These are phyloP conservation scores for Podospora pseudoanserina DNA, from an alignment of 495 filamentous ascomycete genomes.

Conservation along the genomic window DNA sequence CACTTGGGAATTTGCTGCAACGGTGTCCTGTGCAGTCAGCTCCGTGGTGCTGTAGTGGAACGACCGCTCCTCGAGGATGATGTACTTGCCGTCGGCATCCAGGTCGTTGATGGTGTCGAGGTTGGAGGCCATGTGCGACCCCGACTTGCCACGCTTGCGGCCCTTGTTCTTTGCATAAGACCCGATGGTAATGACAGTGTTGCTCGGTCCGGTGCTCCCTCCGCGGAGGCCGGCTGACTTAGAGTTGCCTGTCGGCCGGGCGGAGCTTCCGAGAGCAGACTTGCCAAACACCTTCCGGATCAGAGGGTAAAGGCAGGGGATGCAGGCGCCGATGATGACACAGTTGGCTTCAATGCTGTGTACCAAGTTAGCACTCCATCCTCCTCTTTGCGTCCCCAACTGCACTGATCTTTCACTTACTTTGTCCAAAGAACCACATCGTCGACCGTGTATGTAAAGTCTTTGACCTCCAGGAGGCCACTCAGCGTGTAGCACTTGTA, in stretches of 20 bases:
- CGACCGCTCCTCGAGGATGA: conserved; percentile 22
- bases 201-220: conserved; percentile 5
- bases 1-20: background rate
- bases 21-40: background rate
- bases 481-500: conserved; percentile 27
- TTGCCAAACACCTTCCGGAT: conserved; percentile 22
- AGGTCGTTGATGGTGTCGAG: conserved; percentile 20
- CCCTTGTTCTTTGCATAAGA: conserved; percentile 22
- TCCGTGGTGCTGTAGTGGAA: conserved; percentile 20
- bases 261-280: conserved; percentile 14
- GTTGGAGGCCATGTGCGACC: conserved; percentile 6
- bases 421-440: conserved; percentile 29
- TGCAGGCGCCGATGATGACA: conserved; percentile 27
- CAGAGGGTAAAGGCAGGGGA: conserved; percentile 25
- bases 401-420: conserved; percentile 9
- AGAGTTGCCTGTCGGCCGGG: background rate
- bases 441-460: conserved; percentile 28
- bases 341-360: conserved; percentile 26
- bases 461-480: conserved; percentile 12
- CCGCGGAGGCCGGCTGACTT: background rate
- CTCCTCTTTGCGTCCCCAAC: background rate
- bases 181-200: conserved; percentile 23
- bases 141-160: background rate
- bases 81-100: conserved; percentile 21
- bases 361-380: background rate